Evolutionary conservation across 129 eudicot genomes (phyloP).

Genomic region (Flaveria sonorensis): DNA sequence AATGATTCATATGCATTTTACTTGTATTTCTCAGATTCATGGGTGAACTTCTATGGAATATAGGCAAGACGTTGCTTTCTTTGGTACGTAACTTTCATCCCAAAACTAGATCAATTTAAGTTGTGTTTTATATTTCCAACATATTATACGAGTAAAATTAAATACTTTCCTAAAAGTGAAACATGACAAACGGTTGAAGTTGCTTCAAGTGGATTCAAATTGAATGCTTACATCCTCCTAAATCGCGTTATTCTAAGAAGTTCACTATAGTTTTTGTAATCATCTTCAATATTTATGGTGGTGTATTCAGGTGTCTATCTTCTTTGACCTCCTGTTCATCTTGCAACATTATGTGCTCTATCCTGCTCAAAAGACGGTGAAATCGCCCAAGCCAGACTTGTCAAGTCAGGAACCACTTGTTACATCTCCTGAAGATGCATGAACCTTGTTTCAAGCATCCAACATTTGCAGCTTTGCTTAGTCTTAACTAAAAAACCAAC

Average conservation of each 20-base stretch:
- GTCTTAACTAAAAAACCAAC: not conserved
- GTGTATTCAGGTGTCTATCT: constrained; percentile 70
- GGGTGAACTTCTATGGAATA: constrained; percentile 95
- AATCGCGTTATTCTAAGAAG: not conserved
- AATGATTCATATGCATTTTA: constrained; percentile 1
- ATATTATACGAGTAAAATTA: not conserved
- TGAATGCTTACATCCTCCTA: not conserved
- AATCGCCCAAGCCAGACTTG: constrained; percentile 34
- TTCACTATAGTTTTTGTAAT: not conserved
- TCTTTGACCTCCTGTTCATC: constrained; percentile 87
- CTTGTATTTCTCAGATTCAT: constrained; percentile 59
- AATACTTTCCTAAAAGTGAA: not conserved
- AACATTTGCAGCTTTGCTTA: constrained; percentile 7
- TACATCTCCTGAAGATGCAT: constrained; percentile 42
- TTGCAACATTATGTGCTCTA: constrained; percentile 85
- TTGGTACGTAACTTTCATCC: constrained; percentile 53
- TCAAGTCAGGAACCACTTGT: constrained; percentile 66
- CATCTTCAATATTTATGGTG: not conserved
- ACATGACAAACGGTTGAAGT: not conserved
- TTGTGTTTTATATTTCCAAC: not conserved
- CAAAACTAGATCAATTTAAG: not conserved
- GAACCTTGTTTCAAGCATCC: constrained; percentile 12
- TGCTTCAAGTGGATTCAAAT: not conserved
- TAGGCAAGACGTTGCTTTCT: constrained; percentile 93
- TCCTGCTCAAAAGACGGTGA: constrained; percentile 42